Evolutionary conservation across 352 stramenopile genomes (phyloP).

Genomic region (Thalassiosira mediterranea): DNA sequence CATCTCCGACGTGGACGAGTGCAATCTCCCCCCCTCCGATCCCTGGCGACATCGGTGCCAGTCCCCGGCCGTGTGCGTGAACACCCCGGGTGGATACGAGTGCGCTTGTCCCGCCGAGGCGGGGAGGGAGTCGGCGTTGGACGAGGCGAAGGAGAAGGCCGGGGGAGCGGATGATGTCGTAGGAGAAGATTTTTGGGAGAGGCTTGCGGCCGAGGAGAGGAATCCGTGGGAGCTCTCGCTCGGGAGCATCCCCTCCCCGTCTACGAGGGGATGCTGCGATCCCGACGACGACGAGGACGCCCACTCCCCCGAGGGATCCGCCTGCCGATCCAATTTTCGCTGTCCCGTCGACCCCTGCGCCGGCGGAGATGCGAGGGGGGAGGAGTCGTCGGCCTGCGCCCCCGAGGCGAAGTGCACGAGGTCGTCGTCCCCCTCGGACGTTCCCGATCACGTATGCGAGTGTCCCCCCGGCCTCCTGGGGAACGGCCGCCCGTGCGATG

Average conservation of each 20-base stretch:
- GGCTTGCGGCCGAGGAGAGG: slow-evolving; percentile 26
- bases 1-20: slow-evolving; percentile 85
- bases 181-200: slow-evolving; percentile 42
- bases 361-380: neutral
- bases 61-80: slow-evolving; percentile 75
- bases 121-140: slow-evolving; percentile 1
- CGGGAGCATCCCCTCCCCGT: slow-evolving; percentile 52
- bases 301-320: slow-evolving; percentile 52
- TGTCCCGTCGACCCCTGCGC: slow-evolving; percentile 74
- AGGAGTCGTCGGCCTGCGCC: slow-evolving; percentile 44
- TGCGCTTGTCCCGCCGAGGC: slow-evolving; percentile 73
- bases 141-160: too few relatives aligned
- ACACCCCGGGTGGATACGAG: slow-evolving; percentile 85
- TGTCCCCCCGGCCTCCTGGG: slow-evolving; percentile 73
- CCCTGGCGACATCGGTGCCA: slow-evolving; percentile 81
- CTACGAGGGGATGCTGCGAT: slow-evolving; percentile 68
- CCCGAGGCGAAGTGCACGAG: slow-evolving; percentile 57
- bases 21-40: slow-evolving; percentile 64
- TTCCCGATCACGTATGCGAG: slow-evolving; percentile 59
- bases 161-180: slow-evolving; percentile 14
- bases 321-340: slow-evolving; percentile 58
- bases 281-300: too few relatives aligned
- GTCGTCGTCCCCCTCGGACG: slow-evolving; percentile 33
- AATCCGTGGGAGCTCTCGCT: slow-evolving; percentile 73
- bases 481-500: slow-evolving; percentile 65